Evolutionary conservation across 116 monocot genomes (phyloP), one percentile per base, ranked within the genome.

Genomic region (Posidonia oceanica): DNA sequence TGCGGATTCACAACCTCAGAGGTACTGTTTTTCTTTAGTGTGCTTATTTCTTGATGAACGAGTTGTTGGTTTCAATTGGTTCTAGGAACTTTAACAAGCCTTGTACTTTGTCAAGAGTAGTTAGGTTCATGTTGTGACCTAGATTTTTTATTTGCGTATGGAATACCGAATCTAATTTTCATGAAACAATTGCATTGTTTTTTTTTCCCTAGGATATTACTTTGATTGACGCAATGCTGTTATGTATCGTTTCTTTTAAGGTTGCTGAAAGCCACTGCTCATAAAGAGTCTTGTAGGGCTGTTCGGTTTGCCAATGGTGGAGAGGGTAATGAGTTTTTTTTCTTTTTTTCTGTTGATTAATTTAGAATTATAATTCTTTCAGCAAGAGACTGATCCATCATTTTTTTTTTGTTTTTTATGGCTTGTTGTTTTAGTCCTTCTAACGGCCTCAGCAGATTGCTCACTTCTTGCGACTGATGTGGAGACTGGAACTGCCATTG

Each of bases 391-490:
- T 7, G 48, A 48, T 48, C 3, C 12, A 48, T n/a, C n/a, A 0
- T 72, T 16, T 22, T 10, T 61, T n/a, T 52, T 14, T 21, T 23
- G 8, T 18, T 39, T 7, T 71, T 71, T 70, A 16, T 41, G 4
- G 14, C 1, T 59, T 13, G 18, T 66, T 75, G 11, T 72, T 73
- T 68, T 72, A 96, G 95, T 74, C 54, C 74, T 96, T 76, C 57
- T 96, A 51, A 88, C 88, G 6, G 91, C 80, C 15, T 96, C 95
- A 40, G 71, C 85, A 57, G 95, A 96, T 78, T 78, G 83, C 66
- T 96, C 95, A 12, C 81, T 96, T 79, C 81, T 91, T 21, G 91
- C 95, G 16, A 79, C 83, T 36, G 95, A 96, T 68, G 83, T 82
- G 54, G 88, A 86, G 74, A 82, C 95, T 68, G 95, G 95, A 68